Evolutionary conservation across 805 yeast species (phyloP).

Genomic region (Starmerella apis): DNA sequence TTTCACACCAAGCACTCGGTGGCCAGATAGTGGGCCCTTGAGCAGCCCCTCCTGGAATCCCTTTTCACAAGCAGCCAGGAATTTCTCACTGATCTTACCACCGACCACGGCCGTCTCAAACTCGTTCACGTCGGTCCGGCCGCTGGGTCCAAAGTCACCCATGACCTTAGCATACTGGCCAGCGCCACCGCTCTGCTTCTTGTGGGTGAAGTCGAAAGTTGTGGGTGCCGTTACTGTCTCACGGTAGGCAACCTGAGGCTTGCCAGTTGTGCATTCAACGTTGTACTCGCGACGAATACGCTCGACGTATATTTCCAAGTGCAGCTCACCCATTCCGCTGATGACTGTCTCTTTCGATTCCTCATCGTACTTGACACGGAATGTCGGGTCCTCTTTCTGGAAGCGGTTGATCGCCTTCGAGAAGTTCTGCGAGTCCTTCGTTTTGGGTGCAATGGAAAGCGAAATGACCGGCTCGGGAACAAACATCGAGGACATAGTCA

Average conservation of each 20-base stretch:
- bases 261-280: slow-evolving; percentile 89
- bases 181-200: slow-evolving; percentile 98
- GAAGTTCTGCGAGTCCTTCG: slow-evolving; percentile 78
- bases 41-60: slow-evolving; percentile 92
- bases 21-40: slow-evolving; percentile 95
- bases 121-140: slow-evolving; percentile 39
- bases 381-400: slow-evolving; percentile 98
- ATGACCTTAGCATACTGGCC: slow-evolving; percentile 97
- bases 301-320: slow-evolving; percentile 93
- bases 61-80: slow-evolving; percentile 82
- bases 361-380: slow-evolving; percentile 78
- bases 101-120: slow-evolving; percentile 88
- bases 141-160: slow-evolving; percentile 62
- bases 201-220: slow-evolving; percentile 85
- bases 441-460: slow-evolving; percentile 74
- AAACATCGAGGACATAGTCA: slow-evolving; percentile 94
- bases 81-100: slow-evolving; percentile 94
- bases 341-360: slow-evolving; percentile 91
- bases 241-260: slow-evolving; percentile 96
- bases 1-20: slow-evolving; percentile 79
- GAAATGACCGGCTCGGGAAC: slow-evolving; percentile 99
- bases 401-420: slow-evolving; percentile 95
- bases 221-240: slow-evolving; percentile 72
- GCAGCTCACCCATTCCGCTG: slow-evolving; percentile 98
- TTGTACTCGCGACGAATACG: slow-evolving; percentile 96